Conservation (phyloP, 768 basidiomycete genomes). For the Russula sp. region DNA sequence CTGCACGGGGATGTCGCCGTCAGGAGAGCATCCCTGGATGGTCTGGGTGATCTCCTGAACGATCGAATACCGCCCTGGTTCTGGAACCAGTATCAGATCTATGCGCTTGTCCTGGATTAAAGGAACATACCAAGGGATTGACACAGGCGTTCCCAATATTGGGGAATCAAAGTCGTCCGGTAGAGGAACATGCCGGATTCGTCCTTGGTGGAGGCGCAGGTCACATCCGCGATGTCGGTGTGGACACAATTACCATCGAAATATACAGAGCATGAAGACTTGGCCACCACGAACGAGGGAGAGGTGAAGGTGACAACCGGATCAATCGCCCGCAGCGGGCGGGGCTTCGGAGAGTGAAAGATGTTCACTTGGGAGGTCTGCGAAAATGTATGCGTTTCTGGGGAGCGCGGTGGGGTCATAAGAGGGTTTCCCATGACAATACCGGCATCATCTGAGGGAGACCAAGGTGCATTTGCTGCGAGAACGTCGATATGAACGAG, state of each 20-base stretch:
- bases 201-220: slow-evolving; percentile 15
- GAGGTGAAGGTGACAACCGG: slow-evolving; percentile 62
- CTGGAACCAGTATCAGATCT: slow-evolving; percentile 32
- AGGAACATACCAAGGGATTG: slow-evolving; percentile 44
- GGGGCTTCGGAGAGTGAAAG: slow-evolving; percentile 35
- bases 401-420: slow-evolving; percentile 21
- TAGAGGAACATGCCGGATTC: slow-evolving; percentile 39
- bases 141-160: slow-evolving; percentile 58
- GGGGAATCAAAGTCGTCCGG: slow-evolving; percentile 54
- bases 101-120: not conserved
- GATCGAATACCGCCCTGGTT: slow-evolving; percentile 62
- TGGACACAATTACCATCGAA: slow-evolving; percentile 44
- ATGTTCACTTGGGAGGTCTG: slow-evolving; percentile 22
- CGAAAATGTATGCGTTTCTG: slow-evolving; percentile 16
- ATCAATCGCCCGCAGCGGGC: slow-evolving; percentile 54
- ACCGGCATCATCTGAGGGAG: slow-evolving; percentile 23
- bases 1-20: slow-evolving; percentile 14
- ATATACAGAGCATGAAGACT: slow-evolving; percentile 52
- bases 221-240: slow-evolving; percentile 38
- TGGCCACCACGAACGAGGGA: slow-evolving; percentile 41
- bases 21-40: slow-evolving; percentile 7
- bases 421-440: slow-evolving; percentile 20
- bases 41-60: slow-evolving; percentile 50
- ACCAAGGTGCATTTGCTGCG: slow-evolving; percentile 18
- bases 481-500: slow-evolving; percentile 25